Evolutionary conservation across 1,284 basidiomycete species (phyloP).

Genomic region (Phenoliferia sp.): DNA sequence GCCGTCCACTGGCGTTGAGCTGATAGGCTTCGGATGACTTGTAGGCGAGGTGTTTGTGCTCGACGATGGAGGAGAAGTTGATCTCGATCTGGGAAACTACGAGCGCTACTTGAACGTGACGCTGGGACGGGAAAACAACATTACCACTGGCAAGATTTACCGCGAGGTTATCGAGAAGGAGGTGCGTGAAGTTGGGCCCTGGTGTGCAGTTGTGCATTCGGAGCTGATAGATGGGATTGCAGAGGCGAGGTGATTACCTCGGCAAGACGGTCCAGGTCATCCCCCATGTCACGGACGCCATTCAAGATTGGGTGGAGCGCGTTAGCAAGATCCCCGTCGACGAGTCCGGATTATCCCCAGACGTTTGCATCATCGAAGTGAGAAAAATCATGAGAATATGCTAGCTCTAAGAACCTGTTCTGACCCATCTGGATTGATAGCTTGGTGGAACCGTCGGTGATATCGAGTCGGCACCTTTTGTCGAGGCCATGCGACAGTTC

Average conservation of each 20-base stretch:
- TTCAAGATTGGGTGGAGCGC: conserved; percentile 98
- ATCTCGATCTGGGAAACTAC: conserved; percentile 97
- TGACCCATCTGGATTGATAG: conserved; percentile 44
- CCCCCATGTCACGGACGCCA: conserved; percentile 92
- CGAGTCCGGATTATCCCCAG: conserved; percentile 86
- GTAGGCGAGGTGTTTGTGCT: conserved; percentile 95
- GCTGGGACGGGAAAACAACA: conserved; percentile 90
- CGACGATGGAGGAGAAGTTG: conserved; percentile 97
- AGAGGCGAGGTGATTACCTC: conserved; percentile 93
- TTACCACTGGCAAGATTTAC: conserved; percentile 98
- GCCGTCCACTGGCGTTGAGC: neutral
- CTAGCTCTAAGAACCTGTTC: neutral
- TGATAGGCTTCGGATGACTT: neutral
- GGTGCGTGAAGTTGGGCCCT: conserved; percentile 52
- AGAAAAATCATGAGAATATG: conserved; percentile 11
- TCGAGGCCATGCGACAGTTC: conserved; percentile 99
- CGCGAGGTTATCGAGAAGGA: conserved; percentile 95
- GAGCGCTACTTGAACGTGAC: conserved; percentile 97
- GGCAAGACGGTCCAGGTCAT: conserved; percentile 98
- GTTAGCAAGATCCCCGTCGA: conserved; percentile 92
- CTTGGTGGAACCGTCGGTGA: conserved; percentile 94
- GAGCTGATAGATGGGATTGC: neutral
- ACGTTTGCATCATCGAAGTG: conserved; percentile 95
- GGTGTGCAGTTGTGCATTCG: neutral
- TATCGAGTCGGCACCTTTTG: conserved; percentile 93